Percentiles rank a stretch among this genome's conserved stretches.
Conservation (phyloP, 495 filamentous ascomycete genomes). For the Penicillium lividum region DNA sequence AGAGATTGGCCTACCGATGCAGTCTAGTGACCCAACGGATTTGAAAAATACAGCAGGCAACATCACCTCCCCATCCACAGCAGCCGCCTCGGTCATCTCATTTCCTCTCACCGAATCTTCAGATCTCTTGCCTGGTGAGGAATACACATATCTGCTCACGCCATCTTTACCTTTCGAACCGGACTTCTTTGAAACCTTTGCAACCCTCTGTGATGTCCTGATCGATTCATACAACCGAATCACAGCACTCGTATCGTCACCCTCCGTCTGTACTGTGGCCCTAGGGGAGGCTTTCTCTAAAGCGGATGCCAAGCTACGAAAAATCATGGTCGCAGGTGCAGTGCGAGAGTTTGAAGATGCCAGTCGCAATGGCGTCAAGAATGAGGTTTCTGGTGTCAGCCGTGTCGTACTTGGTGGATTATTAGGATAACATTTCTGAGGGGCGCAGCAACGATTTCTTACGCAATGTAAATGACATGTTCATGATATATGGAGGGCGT, state of each 20-base stretch:
- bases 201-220: constrained; percentile 93
- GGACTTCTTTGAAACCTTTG: constrained; percentile 95
- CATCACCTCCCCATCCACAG: constrained; percentile 38
- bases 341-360: constrained; percentile 92
- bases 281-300: constrained; percentile 80
- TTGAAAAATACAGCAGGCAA: constrained; percentile 46
- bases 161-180: constrained; percentile 95
- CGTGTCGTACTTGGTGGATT: constrained; percentile 89
- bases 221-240: constrained; percentile 89
- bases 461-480: not conserved
- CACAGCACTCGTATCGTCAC: constrained; percentile 65
- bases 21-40: constrained; percentile 52
- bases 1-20: constrained; percentile 63
- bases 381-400: constrained; percentile 79
- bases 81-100: constrained; percentile 43
- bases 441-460: not conserved
- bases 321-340: constrained; percentile 80
- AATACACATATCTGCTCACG: constrained; percentile 85
- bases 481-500: constrained; percentile 16
- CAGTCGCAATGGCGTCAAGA: constrained; percentile 69
- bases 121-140: constrained; percentile 65
- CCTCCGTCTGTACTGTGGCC: constrained; percentile 65
- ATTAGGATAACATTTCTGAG: constrained; percentile 56
- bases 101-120: constrained; percentile 54
- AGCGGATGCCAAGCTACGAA: constrained; percentile 79